Conservation (phyloP, 1,284 basidiomycete species). For the Ganoderma leucocontextum region DNA sequence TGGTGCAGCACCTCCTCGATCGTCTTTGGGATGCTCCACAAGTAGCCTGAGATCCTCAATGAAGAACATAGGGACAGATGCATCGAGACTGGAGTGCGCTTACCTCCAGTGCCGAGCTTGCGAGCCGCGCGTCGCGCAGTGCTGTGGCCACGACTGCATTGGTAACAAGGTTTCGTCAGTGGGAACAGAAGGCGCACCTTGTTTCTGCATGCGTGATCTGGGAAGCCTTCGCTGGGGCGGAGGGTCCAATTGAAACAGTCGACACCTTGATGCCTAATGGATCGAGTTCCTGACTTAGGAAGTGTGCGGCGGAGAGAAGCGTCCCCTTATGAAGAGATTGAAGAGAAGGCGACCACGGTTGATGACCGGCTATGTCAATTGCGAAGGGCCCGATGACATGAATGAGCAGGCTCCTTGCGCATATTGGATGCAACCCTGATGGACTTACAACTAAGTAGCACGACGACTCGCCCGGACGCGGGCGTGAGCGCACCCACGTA, state of each 20-base stretch:
- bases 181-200: constrained; percentile 17
- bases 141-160: constrained; percentile 18
- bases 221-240: constrained; percentile 24
- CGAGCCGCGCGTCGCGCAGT: constrained; percentile 2
- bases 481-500: constrained; percentile 41
- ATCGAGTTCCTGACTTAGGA: constrained; percentile 34
- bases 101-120: constrained; percentile 19
- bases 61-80: constrained; percentile 1
- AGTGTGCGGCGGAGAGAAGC: constrained; percentile 31
- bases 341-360: constrained; percentile 20
- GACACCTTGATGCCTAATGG: constrained; percentile 38
- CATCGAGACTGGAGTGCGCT: constrained; percentile 7
- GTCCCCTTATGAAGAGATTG: constrained; percentile 19
- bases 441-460: constrained; percentile 37
- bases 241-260: constrained; percentile 37
- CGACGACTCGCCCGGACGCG: constrained; percentile 41
- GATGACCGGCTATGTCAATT: constrained; percentile 27
- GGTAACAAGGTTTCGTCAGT: constrained; percentile 13
- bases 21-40: constrained; percentile 21
- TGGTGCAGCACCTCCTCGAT: constrained; percentile 20
- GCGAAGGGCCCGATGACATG: background rate
- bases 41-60: constrained; percentile 18
- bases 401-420: constrained; percentile 11
- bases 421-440: constrained; percentile 12
- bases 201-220: constrained; percentile 5